Evolutionary conservation across 179 eudicot species (phyloP).

Genomic region (Patellifolia procumbens): DNA sequence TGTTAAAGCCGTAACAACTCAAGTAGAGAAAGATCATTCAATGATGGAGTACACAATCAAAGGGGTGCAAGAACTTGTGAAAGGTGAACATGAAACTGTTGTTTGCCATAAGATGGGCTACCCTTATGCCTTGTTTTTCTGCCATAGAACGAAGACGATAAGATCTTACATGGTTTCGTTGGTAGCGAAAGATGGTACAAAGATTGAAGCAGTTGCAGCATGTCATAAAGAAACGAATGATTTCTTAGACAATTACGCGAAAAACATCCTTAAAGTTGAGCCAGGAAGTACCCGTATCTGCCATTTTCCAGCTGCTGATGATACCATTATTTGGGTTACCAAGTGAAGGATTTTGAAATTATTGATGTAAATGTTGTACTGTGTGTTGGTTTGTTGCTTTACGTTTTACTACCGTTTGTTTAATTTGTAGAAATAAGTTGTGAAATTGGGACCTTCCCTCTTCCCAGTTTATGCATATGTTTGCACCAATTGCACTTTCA

Average conservation of each 20-base stretch:
- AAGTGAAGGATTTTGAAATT: not conserved
- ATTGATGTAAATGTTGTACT: not conserved
- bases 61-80: constrained; percentile 10
- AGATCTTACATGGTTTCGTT: constrained; percentile 43
- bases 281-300: constrained; percentile 26
- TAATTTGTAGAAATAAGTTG: not conserved
- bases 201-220: constrained; percentile 44
- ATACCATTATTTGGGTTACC: constrained; percentile 20
- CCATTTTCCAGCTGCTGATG: constrained; percentile 22
- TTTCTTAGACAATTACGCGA: constrained; percentile 14
- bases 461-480: not conserved
- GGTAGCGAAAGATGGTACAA: constrained; percentile 39
- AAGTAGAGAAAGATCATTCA: constrained; percentile 27
- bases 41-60: constrained; percentile 30
- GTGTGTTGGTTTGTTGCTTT: not conserved
- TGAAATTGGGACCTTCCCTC: not conserved
- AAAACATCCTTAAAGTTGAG: constrained; percentile 14
- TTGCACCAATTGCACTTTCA: not conserved
- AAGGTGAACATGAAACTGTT: constrained; percentile 22
- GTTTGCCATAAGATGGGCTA: constrained; percentile 58
- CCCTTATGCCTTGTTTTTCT: constrained; percentile 58
- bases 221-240: constrained; percentile 51
- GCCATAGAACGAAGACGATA: constrained; percentile 48
- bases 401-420: not conserved
- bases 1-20: constrained; percentile 43